Conservation (phyloP, 768 basidiomycete species). For the Xerocomellus chrysenteron region DNA sequence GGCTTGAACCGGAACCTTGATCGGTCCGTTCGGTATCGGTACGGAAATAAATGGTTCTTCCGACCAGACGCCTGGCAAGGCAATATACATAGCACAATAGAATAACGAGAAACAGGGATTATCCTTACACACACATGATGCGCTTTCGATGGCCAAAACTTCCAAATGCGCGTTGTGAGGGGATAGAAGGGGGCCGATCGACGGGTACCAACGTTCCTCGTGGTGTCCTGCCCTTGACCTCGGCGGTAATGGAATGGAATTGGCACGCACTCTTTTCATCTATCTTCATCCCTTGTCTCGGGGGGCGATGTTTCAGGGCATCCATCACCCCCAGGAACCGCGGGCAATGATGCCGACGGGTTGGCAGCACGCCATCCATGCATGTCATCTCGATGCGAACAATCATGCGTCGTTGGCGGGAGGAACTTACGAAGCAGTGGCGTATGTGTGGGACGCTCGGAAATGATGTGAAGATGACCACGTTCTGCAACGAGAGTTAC, state of each 20-base stretch:
- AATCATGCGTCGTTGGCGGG: constrained; percentile 4
- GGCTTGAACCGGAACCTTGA: not conserved
- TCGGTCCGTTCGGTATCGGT: constrained; percentile 1
- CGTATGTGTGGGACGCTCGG: constrained; percentile 11
- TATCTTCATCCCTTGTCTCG: constrained; percentile 11
- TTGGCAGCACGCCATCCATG: constrained; percentile 7
- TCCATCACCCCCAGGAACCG: constrained; percentile 9
- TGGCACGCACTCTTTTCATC: constrained; percentile 5
- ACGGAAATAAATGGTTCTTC: constrained; percentile 11
- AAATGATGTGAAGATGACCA: constrained; percentile 23
- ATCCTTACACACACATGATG: constrained; percentile 4
- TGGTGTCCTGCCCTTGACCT: constrained; percentile 25
- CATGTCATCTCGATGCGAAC: constrained; percentile 2
- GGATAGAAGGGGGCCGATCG: constrained; percentile 1
- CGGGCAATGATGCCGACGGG: constrained; percentile 1
- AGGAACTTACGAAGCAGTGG: not conserved
- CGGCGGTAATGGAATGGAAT: constrained; percentile 3
- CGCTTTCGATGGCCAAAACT: constrained; percentile 27
- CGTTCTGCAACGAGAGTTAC: constrained; percentile 1
- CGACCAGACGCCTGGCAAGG: not conserved
- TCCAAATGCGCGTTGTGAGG: constrained; percentile 23
- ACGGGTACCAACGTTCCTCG: constrained; percentile 17
- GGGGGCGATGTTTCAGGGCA: constrained; percentile 7
- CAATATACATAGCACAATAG: not conserved
- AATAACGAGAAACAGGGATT: constrained; percentile 13